Conservation (phyloP, 306 rosid genomes). For the Rosa chinensis region DNA sequence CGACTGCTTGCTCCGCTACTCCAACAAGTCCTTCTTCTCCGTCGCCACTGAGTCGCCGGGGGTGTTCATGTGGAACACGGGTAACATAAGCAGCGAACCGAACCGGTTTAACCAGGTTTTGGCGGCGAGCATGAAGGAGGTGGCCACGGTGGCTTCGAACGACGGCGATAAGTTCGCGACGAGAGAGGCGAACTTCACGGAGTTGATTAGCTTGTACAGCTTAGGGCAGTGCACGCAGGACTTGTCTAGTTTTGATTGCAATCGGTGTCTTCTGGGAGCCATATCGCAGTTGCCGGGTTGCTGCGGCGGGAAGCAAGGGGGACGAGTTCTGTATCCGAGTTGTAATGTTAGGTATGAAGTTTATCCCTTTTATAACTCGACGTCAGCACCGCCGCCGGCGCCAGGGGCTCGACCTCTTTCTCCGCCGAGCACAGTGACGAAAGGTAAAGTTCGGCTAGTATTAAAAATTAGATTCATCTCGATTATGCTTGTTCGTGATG, state of each 20-base stretch:
- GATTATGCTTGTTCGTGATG: no score
- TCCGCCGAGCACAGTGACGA: not conserved
- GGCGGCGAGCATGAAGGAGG: no score
- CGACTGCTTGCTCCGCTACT: conserved; percentile 44
- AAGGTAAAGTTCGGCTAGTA: not conserved
- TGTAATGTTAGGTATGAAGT: conserved; percentile 3
- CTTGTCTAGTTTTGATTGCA: conserved; percentile 13
- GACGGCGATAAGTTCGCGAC: conserved; percentile 8
- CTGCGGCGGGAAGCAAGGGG: conserved; percentile 9
- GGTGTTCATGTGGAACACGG: no score
- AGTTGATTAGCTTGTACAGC: conserved; percentile 5
- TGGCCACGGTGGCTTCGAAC: not conserved
- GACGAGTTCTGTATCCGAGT: conserved; percentile 9
- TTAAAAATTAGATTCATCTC: no score
- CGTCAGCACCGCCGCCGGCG: not conserved
- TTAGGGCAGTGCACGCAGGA: conserved; percentile 35
- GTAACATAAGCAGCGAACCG: no score
- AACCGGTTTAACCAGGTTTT: no score
- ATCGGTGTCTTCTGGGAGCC: not conserved
- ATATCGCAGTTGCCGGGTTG: not conserved
- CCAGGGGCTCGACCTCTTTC: not conserved
- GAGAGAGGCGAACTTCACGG: not conserved
- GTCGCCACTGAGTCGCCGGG: not conserved
- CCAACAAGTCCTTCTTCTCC: conserved; percentile 32
- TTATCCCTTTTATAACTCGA: not conserved